Base-by-base conservation (phyloP, 2,329 filamentous ascomycete species). In the Aureobasidium sp. region DNA sequence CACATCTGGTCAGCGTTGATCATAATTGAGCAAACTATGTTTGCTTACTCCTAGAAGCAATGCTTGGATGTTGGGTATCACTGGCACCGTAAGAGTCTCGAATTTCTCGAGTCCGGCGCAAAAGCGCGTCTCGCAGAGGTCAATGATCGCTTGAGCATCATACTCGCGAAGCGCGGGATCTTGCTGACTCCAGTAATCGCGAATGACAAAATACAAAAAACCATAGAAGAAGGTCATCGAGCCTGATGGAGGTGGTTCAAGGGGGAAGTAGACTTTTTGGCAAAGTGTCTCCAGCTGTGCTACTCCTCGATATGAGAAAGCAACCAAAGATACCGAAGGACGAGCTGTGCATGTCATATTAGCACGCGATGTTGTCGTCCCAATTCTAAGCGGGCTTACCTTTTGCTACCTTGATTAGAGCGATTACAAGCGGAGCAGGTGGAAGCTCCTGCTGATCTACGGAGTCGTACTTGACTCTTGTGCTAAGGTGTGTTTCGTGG, bases 211-310 rank as follows among this genome's bases (percentile, higher is more conserved):
- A 15, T 61, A 64, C 7, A 64, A 39, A 1, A 64, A 52, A 15
- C 50, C 62, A 24, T 62, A 64, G 22, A 64, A 60, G 7, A 64
- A 45, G 6, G 59, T 53, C 27, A 60, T 60, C 12, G 52, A 59
- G 6, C 62, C 62, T 31, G 39, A 33, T 8, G 62, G 27, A 2
- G 54, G 62, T 45, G 60, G 47, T 37, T 52, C 42, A 1, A 60
- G 39, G 3, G 62, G 59, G 11, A 64, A 64, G 31, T 64, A 64
- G 47, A 54, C 56, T 27, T 61, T 64, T 35, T 64, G 62, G 22
- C 62, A 64, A 1, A 64, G 47, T 29, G 56, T 14, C 29, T 64
- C 62, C 1, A 64, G 33, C 15, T 59, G 33, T 5, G 35, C 22
- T 14, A 64, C 47, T 19, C 44, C 37, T 19, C 31, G 22, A 19